phyloP scores from a whole-genome alignment of 352 stramenopile species.

The Phytophthora syringae region DNA sequence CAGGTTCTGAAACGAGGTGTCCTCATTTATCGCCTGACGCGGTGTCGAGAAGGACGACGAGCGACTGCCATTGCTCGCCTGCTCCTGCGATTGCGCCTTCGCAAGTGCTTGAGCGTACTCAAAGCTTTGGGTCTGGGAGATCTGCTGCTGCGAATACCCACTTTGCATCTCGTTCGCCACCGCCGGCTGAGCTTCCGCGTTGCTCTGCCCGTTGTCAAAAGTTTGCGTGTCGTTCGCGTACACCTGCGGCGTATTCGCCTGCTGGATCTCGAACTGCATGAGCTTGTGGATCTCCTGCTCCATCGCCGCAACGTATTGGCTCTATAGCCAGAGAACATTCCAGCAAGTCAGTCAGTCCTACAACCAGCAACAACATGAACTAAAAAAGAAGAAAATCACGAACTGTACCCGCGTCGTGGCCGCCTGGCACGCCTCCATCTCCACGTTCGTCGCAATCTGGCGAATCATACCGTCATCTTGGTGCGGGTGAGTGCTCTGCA shows the following conservation, averaged over 20 bases:
- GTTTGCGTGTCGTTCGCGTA: slow-evolving; percentile 18
- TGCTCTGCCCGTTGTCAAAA: slow-evolving; percentile 19
- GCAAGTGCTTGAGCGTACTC: slow-evolving; percentile 46
- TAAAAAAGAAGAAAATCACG: slow-evolving; percentile 19
- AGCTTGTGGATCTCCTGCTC: slow-evolving; percentile 72
- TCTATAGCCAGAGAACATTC: slow-evolving; percentile 36
- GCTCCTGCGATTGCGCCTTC: slow-evolving; percentile 33
- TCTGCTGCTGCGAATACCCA: slow-evolving; percentile 27
- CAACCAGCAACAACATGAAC: not conserved
- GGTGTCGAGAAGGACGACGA: slow-evolving; percentile 27
- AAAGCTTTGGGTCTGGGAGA: slow-evolving; percentile 32
- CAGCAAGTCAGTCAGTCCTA: slow-evolving; percentile 1
- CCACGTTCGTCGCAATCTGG: slow-evolving; percentile 65
- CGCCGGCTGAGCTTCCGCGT: slow-evolving; percentile 8
- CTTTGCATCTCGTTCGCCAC: slow-evolving; percentile 23
- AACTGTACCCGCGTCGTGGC: slow-evolving; percentile 41
- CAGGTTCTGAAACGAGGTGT: slow-evolving; percentile 52
- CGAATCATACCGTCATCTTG: slow-evolving; percentile 60
- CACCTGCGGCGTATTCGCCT: slow-evolving; percentile 20
- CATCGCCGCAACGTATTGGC: slow-evolving; percentile 57
- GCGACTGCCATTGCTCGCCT: slow-evolving; percentile 1
- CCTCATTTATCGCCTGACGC: slow-evolving; percentile 25
- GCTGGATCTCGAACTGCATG: slow-evolving; percentile 55
- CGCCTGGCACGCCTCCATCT: slow-evolving; percentile 73
- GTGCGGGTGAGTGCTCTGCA: slow-evolving; percentile 62